phyloP scores from a whole-genome alignment of 495 filamentous ascomycete genomes.

The Achaetomiella virescens region DNA sequence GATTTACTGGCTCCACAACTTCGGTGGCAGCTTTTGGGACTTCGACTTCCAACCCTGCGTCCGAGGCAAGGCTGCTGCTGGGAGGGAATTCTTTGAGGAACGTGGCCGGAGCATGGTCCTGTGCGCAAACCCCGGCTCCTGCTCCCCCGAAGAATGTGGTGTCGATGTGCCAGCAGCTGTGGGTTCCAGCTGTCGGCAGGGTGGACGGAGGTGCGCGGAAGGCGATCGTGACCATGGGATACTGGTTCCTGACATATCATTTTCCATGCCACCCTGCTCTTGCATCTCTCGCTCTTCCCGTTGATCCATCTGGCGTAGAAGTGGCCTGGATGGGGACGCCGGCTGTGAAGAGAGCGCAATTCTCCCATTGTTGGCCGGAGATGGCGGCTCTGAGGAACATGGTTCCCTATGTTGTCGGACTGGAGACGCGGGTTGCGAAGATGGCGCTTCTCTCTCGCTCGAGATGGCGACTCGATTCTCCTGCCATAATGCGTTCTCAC shows the following conservation, averaged over 20 bases:
- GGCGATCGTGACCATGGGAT: constrained; percentile 20
- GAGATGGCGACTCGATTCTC: not conserved
- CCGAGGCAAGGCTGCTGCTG: constrained; percentile 34
- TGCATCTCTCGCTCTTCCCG: not conserved
- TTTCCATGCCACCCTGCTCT: not conserved
- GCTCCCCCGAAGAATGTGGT: not conserved
- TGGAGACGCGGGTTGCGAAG: not conserved
- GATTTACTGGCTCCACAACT: constrained; percentile 18
- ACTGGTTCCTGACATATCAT: not conserved
- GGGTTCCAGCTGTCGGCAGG: not conserved
- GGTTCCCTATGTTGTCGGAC: not conserved
- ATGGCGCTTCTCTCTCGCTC: not conserved
- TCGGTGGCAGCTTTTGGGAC: constrained; percentile 45
- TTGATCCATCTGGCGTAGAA: not conserved
- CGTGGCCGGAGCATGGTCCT: not conserved
- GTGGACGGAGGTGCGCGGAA: not conserved
- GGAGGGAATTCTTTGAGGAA: constrained; percentile 20
- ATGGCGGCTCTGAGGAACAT: not conserved
- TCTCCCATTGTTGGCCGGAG: not conserved
- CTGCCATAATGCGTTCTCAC: constrained; percentile 13
- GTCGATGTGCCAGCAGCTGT: not conserved
- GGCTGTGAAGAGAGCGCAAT: not conserved
- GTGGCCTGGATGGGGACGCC: not conserved
- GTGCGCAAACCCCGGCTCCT: not conserved
- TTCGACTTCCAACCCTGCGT: constrained; percentile 50